Evolutionary conservation across 2,329 filamentous ascomycete species (phyloP).

Genomic region (Colletotrichum australisinense): DNA sequence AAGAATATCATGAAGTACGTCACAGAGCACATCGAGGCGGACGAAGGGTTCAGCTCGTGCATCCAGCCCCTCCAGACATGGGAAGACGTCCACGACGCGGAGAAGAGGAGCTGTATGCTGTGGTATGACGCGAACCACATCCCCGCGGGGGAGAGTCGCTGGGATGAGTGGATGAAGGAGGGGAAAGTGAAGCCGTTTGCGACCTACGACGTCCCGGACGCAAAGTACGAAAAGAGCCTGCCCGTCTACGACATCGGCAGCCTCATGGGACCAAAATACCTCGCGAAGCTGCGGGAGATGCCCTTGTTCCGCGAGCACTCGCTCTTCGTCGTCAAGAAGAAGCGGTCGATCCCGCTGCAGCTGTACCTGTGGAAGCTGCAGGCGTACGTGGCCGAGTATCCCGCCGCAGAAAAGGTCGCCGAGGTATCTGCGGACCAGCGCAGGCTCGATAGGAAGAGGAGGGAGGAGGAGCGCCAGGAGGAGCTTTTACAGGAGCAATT

Average conservation of each 20-base stretch:
- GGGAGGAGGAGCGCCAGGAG: not conserved
- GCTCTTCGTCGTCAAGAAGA: slow-evolving; percentile 53
- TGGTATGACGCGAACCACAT: slow-evolving; percentile 43
- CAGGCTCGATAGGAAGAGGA: not conserved
- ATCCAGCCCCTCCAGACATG: slow-evolving; percentile 56
- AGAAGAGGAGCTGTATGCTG: slow-evolving; percentile 58
- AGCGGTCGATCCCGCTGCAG: slow-evolving; percentile 56
- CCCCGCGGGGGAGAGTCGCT: not conserved
- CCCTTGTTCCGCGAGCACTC: slow-evolving; percentile 38
- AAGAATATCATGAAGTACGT: slow-evolving; percentile 59
- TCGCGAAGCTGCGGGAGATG: slow-evolving; percentile 48
- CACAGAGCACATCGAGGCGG: slow-evolving; percentile 48
- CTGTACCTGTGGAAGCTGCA: slow-evolving; percentile 68
- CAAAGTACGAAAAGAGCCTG: slow-evolving; percentile 50
- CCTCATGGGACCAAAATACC: slow-evolving; percentile 62
- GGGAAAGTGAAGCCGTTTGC: slow-evolving; percentile 10
- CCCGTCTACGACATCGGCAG: slow-evolving; percentile 64
- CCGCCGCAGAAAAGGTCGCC: not conserved
- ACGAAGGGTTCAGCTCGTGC: slow-evolving; percentile 47
- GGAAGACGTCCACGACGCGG: slow-evolving; percentile 54
- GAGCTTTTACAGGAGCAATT: not conserved
- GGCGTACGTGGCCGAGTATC: slow-evolving; percentile 56
- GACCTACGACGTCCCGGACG: slow-evolving; percentile 50
- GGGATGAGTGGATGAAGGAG: too few species aligned
- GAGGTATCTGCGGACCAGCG: not conserved